Evolutionary conservation across 106 monocot genomes (phyloP).

Genomic region (Xerophyta viscosa): DNA sequence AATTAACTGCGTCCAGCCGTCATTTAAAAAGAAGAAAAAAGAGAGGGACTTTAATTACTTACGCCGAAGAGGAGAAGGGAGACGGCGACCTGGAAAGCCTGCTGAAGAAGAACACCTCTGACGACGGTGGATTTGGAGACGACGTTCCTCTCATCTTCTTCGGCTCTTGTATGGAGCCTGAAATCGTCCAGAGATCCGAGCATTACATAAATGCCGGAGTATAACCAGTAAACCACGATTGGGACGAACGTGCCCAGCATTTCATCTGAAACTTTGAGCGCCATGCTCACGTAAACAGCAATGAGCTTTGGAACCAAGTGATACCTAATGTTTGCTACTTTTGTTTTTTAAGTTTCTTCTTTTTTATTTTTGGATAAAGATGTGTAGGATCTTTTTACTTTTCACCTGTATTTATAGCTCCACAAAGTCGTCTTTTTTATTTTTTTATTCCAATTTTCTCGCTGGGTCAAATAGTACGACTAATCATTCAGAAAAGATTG

Average conservation of each 20-base stretch:
- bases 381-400: too few relatives aligned
- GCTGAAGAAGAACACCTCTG: conserved; percentile 69
- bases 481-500: too few relatives aligned
- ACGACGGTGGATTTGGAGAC: conserved; percentile 49
- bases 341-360: too few relatives aligned
- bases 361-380: too few relatives aligned
- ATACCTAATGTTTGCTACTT: too few relatives aligned
- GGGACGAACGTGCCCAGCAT: conserved; percentile 59
- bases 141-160: conserved; percentile 49
- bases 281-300: conserved; percentile 16
- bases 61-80: conserved; percentile 51
- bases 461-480: too few relatives aligned
- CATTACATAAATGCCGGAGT: conserved; percentile 62
- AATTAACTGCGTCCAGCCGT: too few relatives aligned
- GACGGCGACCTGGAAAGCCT: conserved; percentile 50
- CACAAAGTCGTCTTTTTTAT: too few relatives aligned
- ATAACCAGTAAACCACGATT: conserved; percentile 68
- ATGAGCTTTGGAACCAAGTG: too few relatives aligned
- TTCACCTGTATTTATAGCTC: too few relatives aligned
- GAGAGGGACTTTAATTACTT: neutral
- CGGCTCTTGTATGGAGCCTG: conserved; percentile 52
- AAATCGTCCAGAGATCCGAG: conserved; percentile 34
- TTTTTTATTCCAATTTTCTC: too few relatives aligned
- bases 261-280: conserved; percentile 46
- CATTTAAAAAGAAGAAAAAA: too few relatives aligned